Evolutionary conservation across 164 flowering plant genomes (phyloP), one percentile per base, ranked within the genome.

Genomic region (Vitis riparia): DNA sequence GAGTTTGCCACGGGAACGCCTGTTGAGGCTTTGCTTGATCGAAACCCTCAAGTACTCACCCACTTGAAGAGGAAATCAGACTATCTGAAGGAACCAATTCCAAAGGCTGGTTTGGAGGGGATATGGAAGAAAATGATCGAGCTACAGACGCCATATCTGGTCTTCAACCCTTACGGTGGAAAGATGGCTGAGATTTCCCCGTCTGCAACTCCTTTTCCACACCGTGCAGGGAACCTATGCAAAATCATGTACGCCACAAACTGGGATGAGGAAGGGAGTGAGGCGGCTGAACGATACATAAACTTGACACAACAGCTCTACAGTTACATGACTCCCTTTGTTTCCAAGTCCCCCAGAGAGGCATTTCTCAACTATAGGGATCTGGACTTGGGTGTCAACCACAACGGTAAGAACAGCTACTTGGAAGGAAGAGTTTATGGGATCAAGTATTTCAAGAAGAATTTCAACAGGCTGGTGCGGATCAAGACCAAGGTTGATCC

Each of bases 331-430:
- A 16, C 2, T 5, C 69, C 74, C 6, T 71, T 65, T 44, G 84
- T 81, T 58, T 78, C 80, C 1, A 70, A 59, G 52, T 19, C 44
- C 17, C 84, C 84, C 6, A 68, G 83, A 55, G 76, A 17, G 17
- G 78, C 83, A 0, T 77, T 69, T 60, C 10, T 75, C 5, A 81
- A 81, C 47, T 81, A 78, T 29, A 77, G 80, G 67, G 83, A 80
- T 67, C 71, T 75, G 32, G 83, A 80, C 30, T 2, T 80, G 48
- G 79, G 82, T 4, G 55, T 10, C n/a, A 68, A 71, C 48, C 57
- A 44, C 11, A 2, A 15, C 7, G 57, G 67, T 6, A 53, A 69
- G 7, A 66, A 67, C 8, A 74, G 73, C 19, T 73, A 56, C 64
- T 19, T 3, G n/a, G 11, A 68, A 15, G 80, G 80, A 10, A 67